phyloP scores from a whole-genome alignment of 345 rosid genomes.

The Turritis glabra region DNA sequence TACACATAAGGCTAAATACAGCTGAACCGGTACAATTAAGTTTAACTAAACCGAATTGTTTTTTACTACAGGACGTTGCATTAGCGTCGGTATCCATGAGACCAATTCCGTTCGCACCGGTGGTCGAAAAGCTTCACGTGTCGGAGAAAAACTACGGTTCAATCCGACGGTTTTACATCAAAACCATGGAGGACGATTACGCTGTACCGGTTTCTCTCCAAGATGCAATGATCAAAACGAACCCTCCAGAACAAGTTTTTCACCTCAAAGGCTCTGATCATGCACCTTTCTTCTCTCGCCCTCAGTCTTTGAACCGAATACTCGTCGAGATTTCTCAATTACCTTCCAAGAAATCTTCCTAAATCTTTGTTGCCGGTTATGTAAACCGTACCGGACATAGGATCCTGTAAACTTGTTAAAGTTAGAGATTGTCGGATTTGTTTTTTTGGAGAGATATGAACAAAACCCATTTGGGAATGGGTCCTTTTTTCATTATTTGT shows the following conservation, averaged over 20 bases:
- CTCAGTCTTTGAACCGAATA: constrained; percentile 58
- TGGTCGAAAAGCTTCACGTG: constrained; percentile 76
- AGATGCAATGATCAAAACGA: constrained; percentile 53
- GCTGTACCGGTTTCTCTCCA: constrained; percentile 55
- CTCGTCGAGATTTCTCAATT: constrained; percentile 56
- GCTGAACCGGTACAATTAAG: constrained; percentile 4
- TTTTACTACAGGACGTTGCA: constrained; percentile 70
- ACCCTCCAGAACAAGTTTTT: constrained; percentile 63
- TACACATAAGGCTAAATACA: not conserved
- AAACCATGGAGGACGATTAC: constrained; percentile 52
- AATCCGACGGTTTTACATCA: constrained; percentile 53
- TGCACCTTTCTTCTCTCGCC: constrained; percentile 74
- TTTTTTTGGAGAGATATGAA: constrained; percentile 1
- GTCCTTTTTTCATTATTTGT: constrained; percentile 17
- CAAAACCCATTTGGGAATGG: constrained; percentile 2
- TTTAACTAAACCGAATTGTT: not conserved
- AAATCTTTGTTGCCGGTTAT: constrained; percentile 21
- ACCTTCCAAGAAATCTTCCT: constrained; percentile 36
- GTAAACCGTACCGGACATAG: constrained; percentile 33
- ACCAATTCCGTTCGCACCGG: constrained; percentile 88
- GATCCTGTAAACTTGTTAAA: constrained; percentile 13
- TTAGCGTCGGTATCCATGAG: constrained; percentile 96
- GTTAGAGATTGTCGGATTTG: constrained; percentile 24
- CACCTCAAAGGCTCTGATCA: constrained; percentile 70
- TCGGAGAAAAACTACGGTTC: constrained; percentile 57